Evolutionary conservation across 164 flowering plant genomes (phyloP).

Genomic region (Litsea cubeba): DNA sequence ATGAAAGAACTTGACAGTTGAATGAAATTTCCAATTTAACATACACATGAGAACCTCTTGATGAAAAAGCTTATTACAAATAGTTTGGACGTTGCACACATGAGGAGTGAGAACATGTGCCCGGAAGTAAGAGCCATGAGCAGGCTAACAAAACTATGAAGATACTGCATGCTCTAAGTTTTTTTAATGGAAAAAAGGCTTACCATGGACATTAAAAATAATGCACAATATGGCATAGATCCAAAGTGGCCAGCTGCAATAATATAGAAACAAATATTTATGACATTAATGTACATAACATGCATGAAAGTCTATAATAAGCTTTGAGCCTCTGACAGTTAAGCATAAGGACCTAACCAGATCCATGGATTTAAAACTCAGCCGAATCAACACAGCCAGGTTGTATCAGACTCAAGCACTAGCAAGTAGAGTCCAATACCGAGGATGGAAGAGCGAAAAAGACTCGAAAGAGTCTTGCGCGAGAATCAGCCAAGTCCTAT

Average conservation of each 20-base stretch:
- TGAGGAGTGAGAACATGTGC: not conserved
- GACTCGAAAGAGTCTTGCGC: too few relatives aligned
- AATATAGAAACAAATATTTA: not conserved
- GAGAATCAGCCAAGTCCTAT: too few relatives aligned
- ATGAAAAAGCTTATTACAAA: not conserved
- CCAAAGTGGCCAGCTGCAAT: conserved; percentile 95
- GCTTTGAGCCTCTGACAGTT: too few relatives aligned
- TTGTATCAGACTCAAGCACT: too few relatives aligned
- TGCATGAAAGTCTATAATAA: not conserved
- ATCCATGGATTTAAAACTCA: too few relatives aligned
- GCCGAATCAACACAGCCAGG: too few relatives aligned
- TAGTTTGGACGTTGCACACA: not conserved
- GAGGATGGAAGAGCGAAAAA: too few relatives aligned
- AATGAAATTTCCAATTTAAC: too few relatives aligned
- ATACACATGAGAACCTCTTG: not conserved
- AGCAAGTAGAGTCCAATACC: too few relatives aligned
- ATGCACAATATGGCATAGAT: conserved; percentile 87
- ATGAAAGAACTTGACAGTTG: too few relatives aligned
- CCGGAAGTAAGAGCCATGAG: not conserved
- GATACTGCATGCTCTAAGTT: not conserved
- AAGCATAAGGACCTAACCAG: too few relatives aligned
- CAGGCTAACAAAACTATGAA: not conserved
- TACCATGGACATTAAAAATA: conserved; percentile 88
- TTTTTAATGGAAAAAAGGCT: conserved; percentile 3
- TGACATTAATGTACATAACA: not conserved